Evolutionary conservation across 2,329 filamentous ascomycete species (phyloP).

Genomic region (Fusarium transvaalense): DNA sequence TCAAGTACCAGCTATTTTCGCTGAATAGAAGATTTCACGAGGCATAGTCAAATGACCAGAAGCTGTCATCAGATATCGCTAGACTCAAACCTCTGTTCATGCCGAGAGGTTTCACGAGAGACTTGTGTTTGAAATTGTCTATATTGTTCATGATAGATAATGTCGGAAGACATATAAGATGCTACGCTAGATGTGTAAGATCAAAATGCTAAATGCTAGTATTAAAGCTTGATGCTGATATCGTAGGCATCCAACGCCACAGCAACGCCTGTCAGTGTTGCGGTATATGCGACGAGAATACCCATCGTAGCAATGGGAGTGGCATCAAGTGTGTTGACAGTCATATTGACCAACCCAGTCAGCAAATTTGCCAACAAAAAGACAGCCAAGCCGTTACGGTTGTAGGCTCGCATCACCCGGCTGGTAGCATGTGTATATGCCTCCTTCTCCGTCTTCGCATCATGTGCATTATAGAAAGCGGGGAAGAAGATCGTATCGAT

Average conservation of each 20-base stretch:
- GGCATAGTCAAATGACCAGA: not conserved
- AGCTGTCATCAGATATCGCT: not conserved
- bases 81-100: not conserved
- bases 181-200: constrained; percentile 1
- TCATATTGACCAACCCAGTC: constrained; percentile 91
- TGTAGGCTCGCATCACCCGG: constrained; percentile 83
- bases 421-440: constrained; percentile 80
- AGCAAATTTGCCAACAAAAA: constrained; percentile 91
- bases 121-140: not conserved
- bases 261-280: constrained; percentile 74
- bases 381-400: constrained; percentile 86
- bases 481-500: constrained; percentile 86
- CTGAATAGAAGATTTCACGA: not conserved
- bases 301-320: constrained; percentile 74
- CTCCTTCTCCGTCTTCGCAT: constrained; percentile 70
- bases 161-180: not conserved
- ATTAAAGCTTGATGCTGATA: constrained; percentile 77
- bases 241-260: constrained; percentile 73
- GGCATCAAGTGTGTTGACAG: constrained; percentile 82
- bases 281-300: constrained; percentile 80
- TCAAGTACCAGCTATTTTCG: too few species aligned
- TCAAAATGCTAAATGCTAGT: constrained; percentile 6
- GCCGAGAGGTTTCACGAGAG: not conserved
- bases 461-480: constrained; percentile 70
- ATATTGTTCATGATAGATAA: not conserved